These are phyloP conservation scores for Metschnikowia lunata DNA, from an alignment of 805 yeast genomes.

Conservation along the genomic window DNA sequence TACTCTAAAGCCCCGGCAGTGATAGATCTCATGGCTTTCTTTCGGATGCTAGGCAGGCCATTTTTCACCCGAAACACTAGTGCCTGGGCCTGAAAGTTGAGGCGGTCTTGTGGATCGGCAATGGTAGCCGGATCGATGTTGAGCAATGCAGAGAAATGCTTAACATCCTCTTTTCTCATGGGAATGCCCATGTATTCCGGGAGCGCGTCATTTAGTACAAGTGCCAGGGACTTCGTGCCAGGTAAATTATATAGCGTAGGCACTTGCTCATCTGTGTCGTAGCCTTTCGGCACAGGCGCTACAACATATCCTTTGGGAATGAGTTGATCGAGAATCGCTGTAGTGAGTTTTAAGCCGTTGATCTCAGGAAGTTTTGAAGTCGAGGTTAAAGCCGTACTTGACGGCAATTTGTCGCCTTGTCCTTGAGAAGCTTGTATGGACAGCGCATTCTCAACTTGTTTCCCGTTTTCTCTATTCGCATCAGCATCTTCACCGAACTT, in stretches of 20 bases:
- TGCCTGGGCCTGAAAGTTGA: slow-evolving; percentile 57
- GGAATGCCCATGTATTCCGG: slow-evolving; percentile 15
- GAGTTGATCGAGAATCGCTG: slow-evolving; percentile 43
- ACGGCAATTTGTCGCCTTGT: not conserved
- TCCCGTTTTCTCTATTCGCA: not conserved
- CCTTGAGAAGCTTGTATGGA: not conserved
- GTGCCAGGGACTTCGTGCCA: slow-evolving; percentile 27
- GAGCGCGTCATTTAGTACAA: slow-evolving; percentile 18
- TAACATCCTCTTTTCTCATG: slow-evolving; percentile 60
- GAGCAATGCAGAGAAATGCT: slow-evolving; percentile 60
- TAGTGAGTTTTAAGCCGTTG: slow-evolving; percentile 27
- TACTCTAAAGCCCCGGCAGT: slow-evolving; percentile 58
- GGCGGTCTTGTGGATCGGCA: slow-evolving; percentile 38
- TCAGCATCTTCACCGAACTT: not conserved
- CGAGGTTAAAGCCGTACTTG: not conserved
- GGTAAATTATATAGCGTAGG: slow-evolving; percentile 51
- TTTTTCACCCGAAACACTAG: slow-evolving; percentile 70
- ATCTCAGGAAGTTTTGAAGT: not conserved
- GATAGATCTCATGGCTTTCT: slow-evolving; percentile 60
- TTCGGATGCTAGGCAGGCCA: slow-evolving; percentile 67
- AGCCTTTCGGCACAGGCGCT: slow-evolving; percentile 41
- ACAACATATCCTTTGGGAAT: slow-evolving; percentile 52
- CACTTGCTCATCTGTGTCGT: slow-evolving; percentile 13
- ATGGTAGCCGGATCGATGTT: slow-evolving; percentile 20
- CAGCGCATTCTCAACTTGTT: not conserved